Evolutionary conservation across 768 basidiomycete genomes (phyloP), one percentile per base, ranked within the genome.

Genomic region (Tulasnella sp.): DNA sequence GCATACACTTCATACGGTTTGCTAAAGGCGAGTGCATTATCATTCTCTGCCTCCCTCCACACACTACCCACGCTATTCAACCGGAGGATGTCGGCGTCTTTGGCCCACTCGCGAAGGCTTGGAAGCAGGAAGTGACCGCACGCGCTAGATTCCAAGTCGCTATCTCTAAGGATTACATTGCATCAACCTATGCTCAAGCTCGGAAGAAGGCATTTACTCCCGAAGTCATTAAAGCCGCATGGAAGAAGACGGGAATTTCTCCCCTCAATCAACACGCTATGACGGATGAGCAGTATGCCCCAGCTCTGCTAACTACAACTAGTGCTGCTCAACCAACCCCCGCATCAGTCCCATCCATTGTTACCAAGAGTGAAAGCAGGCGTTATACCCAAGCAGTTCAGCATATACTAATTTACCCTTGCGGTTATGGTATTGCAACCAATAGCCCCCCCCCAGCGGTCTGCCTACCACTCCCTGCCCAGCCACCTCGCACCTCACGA

Each of bases 41-140:
- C 43, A 60, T 74, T 43, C 30, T 73, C 21, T 75, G 74, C 48
- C 66, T 73, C 29, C 68, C 70, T 4, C 64, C 70, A 10, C 73
- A 74, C 53, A 73, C 70, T 2, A 74, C 71, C 12, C 73, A 74
- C 62, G 60, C 49, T n/a, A 62, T 70, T 1, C 71, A 75, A 59
- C 70, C 72, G 4, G 69, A 66, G 43, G 68, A 75, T 64, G 70
- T 74, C 38, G 67, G 69, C 21, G 68, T 72, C 12, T 75, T 75
- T 62, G 68, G 72, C 2, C 73, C 73, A 11, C 67, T 75, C 7
- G 7, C 4, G 3, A n/a, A 17, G 38, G 1, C 10, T 10, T 63
- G 63, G 29, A 63, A 56, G 43, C 30, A 31, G 15, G 56, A 51
- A 25, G 63, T 63, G 1, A 22, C 27, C 4, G 38, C 12, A 41